phyloP scores from a whole-genome alignment of 345 rosid species.

The Gynandropsis gynandra region DNA sequence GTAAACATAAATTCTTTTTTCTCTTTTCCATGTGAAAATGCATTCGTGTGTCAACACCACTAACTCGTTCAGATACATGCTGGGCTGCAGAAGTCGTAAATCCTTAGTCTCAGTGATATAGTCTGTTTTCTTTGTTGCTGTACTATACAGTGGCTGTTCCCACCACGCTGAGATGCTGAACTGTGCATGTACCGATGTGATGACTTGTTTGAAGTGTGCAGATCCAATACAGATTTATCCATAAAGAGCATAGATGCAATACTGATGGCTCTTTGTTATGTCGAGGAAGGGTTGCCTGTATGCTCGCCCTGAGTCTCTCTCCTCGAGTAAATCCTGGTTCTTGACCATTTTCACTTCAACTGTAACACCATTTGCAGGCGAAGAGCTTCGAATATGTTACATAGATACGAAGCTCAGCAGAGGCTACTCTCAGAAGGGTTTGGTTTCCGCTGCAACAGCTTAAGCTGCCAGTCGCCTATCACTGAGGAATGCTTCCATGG shows the following conservation, averaged over 20 bases:
- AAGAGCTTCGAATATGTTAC: conserved; percentile 81
- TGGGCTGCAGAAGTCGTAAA: too few species aligned
- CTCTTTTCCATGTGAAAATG: background rate
- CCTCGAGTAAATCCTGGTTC: too few species aligned
- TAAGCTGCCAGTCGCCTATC: conserved; percentile 53
- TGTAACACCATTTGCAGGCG: conserved; percentile 40
- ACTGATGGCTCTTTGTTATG: conserved; percentile 62
- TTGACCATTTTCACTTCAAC: background rate
- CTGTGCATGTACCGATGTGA: background rate
- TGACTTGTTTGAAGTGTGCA: conserved; percentile 28
- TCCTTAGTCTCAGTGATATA: too few species aligned
- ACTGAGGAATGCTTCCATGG: too few species aligned
- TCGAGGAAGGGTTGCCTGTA: conserved; percentile 53
- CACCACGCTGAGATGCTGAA: too few species aligned
- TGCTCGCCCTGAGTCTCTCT: conserved; percentile 2
- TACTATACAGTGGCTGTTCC: too few species aligned
- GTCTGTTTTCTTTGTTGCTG: background rate
- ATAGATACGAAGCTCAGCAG: conserved; percentile 70
- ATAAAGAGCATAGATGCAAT: conserved; percentile 60
- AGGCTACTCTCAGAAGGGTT: conserved; percentile 57
- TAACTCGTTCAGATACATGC: conserved; percentile 4
- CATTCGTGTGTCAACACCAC: background rate
- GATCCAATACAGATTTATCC: conserved; percentile 86
- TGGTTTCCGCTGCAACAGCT: conserved; percentile 62
- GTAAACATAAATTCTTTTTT: conserved; percentile 23